These are phyloP conservation scores for Pseudopithomyces maydicus DNA, from an alignment of 2,329 filamentous ascomycete species.

Conservation along the genomic window DNA sequence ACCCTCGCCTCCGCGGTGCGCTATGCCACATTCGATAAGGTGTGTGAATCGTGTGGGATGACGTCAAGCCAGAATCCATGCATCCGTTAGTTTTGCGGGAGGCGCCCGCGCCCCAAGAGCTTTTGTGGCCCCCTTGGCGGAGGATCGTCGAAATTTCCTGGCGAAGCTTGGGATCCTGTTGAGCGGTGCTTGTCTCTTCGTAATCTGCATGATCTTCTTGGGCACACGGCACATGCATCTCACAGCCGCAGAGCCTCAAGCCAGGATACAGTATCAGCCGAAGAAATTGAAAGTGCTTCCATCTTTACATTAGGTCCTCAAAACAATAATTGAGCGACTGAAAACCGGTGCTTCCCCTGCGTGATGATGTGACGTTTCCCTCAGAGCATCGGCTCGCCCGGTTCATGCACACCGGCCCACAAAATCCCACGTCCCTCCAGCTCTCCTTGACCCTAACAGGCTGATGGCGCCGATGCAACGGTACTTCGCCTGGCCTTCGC, in stretches of 20 bases:
- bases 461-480: background rate
- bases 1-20: background rate
- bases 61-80: slow-evolving; percentile 1
- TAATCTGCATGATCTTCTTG: background rate
- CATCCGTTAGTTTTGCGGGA: background rate
- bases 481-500: background rate
- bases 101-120: slow-evolving; percentile 5
- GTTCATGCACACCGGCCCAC: slow-evolving; percentile 19
- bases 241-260: background rate
- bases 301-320: too few relatives aligned
- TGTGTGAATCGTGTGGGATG: background rate
- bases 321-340: too few relatives aligned
- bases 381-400: background rate
- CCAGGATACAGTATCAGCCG: too few relatives aligned
- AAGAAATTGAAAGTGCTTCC: too few relatives aligned
- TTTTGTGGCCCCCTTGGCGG: slow-evolving; percentile 21
- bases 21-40: background rate
- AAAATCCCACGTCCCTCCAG: background rate
- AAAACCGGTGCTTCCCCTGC: slow-evolving; percentile 4
- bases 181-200: background rate
- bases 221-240: background rate
- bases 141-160: slow-evolving; percentile 9
- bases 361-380: slow-evolving; percentile 5
- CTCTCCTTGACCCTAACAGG: slow-evolving; percentile 3
- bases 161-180: slow-evolving; percentile 18